These are phyloP conservation scores for Cercophora samala DNA, from an alignment of 495 filamentous ascomycete genomes.

Conservation along the genomic window DNA sequence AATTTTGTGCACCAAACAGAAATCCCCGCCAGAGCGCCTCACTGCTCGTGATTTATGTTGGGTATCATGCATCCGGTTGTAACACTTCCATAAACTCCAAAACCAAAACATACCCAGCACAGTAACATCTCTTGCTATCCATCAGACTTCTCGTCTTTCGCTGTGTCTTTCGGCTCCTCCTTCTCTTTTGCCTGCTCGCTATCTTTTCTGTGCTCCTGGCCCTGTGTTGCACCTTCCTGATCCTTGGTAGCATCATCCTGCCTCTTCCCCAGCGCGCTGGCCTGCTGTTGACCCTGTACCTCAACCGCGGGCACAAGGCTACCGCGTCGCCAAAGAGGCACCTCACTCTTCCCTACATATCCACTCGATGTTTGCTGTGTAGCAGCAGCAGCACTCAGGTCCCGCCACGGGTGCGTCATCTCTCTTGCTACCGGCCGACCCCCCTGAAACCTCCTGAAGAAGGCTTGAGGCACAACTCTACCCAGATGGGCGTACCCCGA, in stretches of 20 bases:
- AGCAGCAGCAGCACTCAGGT: too few relatives aligned
- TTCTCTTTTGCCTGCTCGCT: not conserved
- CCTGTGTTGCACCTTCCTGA: too few relatives aligned
- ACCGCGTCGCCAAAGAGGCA: not conserved
- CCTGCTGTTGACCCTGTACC: not conserved
- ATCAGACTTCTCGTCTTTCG: not conserved
- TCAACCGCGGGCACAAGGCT: not conserved
- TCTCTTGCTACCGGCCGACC: too few relatives aligned
- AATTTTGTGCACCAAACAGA: not conserved
- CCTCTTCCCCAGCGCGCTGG: not conserved
- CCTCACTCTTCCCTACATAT: not conserved
- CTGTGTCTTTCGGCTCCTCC: not conserved
- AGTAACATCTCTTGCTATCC: not conserved
- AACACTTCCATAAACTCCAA: not conserved
- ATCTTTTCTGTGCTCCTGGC: too few relatives aligned
- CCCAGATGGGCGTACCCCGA: not conserved
- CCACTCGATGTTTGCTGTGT: not conserved
- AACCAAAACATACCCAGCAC: not conserved
- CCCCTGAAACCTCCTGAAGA: not conserved
- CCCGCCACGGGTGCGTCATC: too few relatives aligned
- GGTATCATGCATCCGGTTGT: not conserved
- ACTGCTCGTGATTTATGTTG: not conserved
- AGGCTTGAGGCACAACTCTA: not conserved
- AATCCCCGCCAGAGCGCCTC: not conserved
- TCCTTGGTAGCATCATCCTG: too few relatives aligned